Conservation (phyloP, 1,284 basidiomycete genomes). For the Schizophyllum commune region DNA sequence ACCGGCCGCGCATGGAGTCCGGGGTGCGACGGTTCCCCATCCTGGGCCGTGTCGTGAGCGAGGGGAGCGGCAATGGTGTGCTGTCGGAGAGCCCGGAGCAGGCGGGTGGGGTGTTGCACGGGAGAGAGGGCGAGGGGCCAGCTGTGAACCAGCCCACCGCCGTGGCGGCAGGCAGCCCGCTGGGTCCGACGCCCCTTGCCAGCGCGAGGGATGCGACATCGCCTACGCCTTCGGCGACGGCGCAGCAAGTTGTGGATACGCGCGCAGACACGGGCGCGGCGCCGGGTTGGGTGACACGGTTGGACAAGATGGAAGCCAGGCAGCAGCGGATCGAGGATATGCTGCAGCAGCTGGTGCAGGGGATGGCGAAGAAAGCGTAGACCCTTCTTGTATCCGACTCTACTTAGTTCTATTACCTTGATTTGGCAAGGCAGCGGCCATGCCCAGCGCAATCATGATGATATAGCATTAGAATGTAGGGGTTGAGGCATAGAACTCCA, state of each 20-base stretch:
- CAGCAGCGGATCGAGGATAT: slow-evolving; percentile 61
- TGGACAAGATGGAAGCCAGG: slow-evolving; percentile 52
- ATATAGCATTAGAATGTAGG: no score
- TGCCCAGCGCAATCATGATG: no score
- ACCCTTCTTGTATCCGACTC: no score
- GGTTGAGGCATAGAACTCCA: no score
- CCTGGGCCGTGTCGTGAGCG: slow-evolving; percentile 11
- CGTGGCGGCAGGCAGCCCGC: neutral
- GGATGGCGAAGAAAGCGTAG: neutral
- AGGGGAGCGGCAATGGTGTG: slow-evolving; percentile 27
- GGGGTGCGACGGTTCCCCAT: slow-evolving; percentile 16
- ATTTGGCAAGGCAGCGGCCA: no score
- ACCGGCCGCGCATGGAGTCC: slow-evolving; percentile 14
- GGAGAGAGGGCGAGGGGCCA: neutral
- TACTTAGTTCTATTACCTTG: no score
- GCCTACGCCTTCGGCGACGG: neutral
- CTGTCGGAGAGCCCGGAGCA: neutral
- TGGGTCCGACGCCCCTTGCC: neutral
- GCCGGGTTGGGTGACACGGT: slow-evolving; percentile 28
- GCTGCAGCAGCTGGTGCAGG: slow-evolving; percentile 26
- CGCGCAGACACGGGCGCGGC: slow-evolving; percentile 10
- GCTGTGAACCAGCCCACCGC: neutral
- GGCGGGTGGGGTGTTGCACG: neutral
- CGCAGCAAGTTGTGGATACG: neutral
- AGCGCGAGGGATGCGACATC: neutral